phyloP scores from a whole-genome alignment of 2,329 filamentous ascomycete genomes.

The Nannizziopsis arthrosporioides region DNA sequence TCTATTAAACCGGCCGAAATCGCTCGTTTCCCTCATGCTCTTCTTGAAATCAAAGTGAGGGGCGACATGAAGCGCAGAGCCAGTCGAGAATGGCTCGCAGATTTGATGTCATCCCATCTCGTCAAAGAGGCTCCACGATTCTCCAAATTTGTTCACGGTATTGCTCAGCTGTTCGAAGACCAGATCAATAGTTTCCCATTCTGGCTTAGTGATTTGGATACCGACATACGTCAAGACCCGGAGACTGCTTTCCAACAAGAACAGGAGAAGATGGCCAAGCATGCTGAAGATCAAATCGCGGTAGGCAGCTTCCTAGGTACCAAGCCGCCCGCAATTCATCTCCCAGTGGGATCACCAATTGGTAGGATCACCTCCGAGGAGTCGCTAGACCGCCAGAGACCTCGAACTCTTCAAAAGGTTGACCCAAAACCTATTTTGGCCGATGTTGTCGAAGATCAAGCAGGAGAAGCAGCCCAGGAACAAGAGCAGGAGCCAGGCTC shows the following conservation, averaged over 20 bases:
- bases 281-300: slow-evolving; percentile 74
- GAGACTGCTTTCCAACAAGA: slow-evolving; percentile 84
- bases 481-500: slow-evolving; percentile 14
- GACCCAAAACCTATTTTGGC: slow-evolving; percentile 5
- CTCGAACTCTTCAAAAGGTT: slow-evolving; percentile 7
- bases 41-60: slow-evolving; percentile 85
- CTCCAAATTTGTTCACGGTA: slow-evolving; percentile 93
- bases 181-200: slow-evolving; percentile 93
- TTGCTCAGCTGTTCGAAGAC: slow-evolving; percentile 85
- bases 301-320: slow-evolving; percentile 76
- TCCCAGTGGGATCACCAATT: slow-evolving; percentile 27
- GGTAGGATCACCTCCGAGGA: slow-evolving; percentile 18
- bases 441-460: slow-evolving; percentile 8
- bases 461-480: slow-evolving; percentile 11
- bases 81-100: slow-evolving; percentile 73
- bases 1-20: slow-evolving; percentile 85
- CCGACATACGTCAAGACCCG: slow-evolving; percentile 86
- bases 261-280: slow-evolving; percentile 68
- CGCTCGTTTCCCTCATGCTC: slow-evolving; percentile 75
- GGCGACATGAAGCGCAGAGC: slow-evolving; percentile 43
- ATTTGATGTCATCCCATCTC: slow-evolving; percentile 84
- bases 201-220: slow-evolving; percentile 85
- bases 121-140: slow-evolving; percentile 83
- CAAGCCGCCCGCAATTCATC: slow-evolving; percentile 21
- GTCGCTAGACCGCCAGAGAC: slow-evolving; percentile 3